Evolutionary conservation across 441 rosid species (phyloP).

Genomic region (Croton laevigatus): DNA sequence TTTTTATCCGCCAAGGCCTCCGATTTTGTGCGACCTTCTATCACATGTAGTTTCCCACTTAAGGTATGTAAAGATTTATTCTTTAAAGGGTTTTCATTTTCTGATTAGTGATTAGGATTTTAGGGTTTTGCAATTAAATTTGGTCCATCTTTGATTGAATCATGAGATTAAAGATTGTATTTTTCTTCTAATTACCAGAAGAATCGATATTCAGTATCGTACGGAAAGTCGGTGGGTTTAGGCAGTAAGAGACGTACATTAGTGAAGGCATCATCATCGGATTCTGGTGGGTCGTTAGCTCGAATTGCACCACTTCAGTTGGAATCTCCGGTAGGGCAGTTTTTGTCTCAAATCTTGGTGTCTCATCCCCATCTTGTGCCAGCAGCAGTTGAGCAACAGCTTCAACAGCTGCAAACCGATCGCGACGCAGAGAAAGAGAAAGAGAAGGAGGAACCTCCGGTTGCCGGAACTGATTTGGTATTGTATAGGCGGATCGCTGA

Average conservation of each 20-base stretch:
- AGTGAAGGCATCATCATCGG: conserved; percentile 44
- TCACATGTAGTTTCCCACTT: conserved; percentile 9
- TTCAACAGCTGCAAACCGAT: conserved; percentile 84
- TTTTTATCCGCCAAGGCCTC: conserved; percentile 26
- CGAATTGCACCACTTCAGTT: conserved; percentile 78
- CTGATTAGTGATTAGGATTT: not conserved
- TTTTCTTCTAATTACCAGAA: conserved; percentile 25
- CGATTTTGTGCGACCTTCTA: conserved; percentile 31
- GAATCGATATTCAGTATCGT: conserved; percentile 31
- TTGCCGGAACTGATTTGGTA: conserved; percentile 67
- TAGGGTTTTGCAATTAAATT: not conserved
- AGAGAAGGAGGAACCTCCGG: conserved; percentile 50
- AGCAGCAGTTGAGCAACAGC: conserved; percentile 95
- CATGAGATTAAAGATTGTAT: not conserved
- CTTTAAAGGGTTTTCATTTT: not conserved
- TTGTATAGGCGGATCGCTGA: conserved; percentile 93
- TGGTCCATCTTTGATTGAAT: too few relatives aligned
- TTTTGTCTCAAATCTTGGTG: conserved; percentile 69
- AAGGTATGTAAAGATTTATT: conserved; percentile 29
- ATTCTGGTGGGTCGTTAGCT: conserved; percentile 39
- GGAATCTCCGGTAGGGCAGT: conserved; percentile 83
- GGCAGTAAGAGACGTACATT: conserved; percentile 42
- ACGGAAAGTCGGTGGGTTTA: conserved; percentile 28
- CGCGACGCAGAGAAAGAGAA: conserved; percentile 63
- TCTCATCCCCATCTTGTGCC: conserved; percentile 92